Evolutionary conservation across 2,329 filamentous ascomycete species (phyloP), one percentile per base, ranked within the genome.

Genomic region (Scleromitrula shiraiana): DNA sequence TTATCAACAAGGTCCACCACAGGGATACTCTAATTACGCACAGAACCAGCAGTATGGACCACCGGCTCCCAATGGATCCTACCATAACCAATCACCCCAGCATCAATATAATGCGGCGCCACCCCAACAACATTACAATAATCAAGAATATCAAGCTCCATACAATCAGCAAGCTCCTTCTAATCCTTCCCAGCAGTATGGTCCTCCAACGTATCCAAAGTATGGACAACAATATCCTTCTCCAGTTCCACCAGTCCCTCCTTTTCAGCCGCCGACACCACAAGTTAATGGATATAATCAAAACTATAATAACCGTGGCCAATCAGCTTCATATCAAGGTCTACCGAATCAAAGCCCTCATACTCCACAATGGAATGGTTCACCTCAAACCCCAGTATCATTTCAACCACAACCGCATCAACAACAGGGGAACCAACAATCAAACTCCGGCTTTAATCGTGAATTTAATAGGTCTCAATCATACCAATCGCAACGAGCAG

Each of bases 21-120:
- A 44, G 17, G 39, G 36, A 10, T 58, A 61, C 46, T 27, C 48
- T 38, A 33, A 38, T 19, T 56, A 56, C 50, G 48, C 53, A 32
- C 53, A 54, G 41, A 50, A 49, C 37, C 56, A 57, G 30, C 56
- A 60, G 38, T 60, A 56, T 47, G 49, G 50, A 17, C 46, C 49
- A 32, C 35, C 55, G 40, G 48, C 27, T 26, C 8, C 30, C 38
- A 36, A 29, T 29, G 45, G 45, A 15, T 2, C 38, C 12, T 23
- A 36, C n/a, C 57, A 58, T 26, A 50, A 46, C 27, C 53, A 54
- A 44, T 41, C 49, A 5, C 30, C 44, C 8, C 32, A 29, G n/a
- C 53, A 50, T 36, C 56, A 57, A 37, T 38, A 53, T 20, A 57
- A 59, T 36, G 44, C 20, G 36, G 32, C 30, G 40, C 52, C 53